These are phyloP conservation scores for Colletotrichum gigasporum DNA, from an alignment of 2,329 filamentous ascomycete species.

Conservation along the genomic window DNA sequence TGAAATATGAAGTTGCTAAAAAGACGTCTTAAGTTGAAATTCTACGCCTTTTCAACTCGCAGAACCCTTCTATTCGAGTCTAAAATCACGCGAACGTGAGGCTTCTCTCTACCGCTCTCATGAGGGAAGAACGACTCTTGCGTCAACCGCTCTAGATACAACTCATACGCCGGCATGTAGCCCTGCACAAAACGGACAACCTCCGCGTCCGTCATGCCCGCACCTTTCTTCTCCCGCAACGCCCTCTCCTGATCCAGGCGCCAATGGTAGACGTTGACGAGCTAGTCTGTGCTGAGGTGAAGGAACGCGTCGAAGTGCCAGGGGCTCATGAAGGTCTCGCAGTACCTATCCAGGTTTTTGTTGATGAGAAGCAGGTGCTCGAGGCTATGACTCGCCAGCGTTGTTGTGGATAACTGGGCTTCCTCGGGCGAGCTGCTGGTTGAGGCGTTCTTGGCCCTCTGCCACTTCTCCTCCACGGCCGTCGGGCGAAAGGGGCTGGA, in stretches of 20 bases:
- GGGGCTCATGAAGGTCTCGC: conserved; percentile 27
- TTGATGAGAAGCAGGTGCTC: conserved; percentile 23
- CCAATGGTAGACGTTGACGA: conserved; percentile 28
- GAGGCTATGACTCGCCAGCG: conserved; percentile 14
- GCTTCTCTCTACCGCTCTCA: not conserved
- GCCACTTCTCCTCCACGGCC: conserved; percentile 18
- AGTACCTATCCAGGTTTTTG: conserved; percentile 24
- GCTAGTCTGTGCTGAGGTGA: conserved; percentile 19
- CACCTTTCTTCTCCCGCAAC: conserved; percentile 26
- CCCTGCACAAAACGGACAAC: conserved; percentile 29
- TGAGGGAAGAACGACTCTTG: conserved; percentile 2
- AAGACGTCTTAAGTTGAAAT: not conserved
- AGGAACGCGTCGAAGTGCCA: conserved; percentile 28
- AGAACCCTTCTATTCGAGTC: conserved; percentile 17
- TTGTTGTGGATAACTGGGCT: conserved; percentile 11
- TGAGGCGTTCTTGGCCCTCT: not conserved
- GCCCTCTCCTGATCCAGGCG: conserved; percentile 25
- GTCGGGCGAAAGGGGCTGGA: conserved; percentile 6
- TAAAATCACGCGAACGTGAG: conserved; percentile 18
- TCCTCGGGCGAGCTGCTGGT: not conserved
- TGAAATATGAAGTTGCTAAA: too few relatives aligned
- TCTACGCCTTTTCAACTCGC: not conserved
- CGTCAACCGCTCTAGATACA: conserved; percentile 21
- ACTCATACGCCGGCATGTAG: conserved; percentile 29
- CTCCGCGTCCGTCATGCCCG: conserved; percentile 23